Evolutionary conservation across 2,329 filamentous ascomycete genomes (phyloP).

Genomic region (Fusarium guadeloupense): DNA sequence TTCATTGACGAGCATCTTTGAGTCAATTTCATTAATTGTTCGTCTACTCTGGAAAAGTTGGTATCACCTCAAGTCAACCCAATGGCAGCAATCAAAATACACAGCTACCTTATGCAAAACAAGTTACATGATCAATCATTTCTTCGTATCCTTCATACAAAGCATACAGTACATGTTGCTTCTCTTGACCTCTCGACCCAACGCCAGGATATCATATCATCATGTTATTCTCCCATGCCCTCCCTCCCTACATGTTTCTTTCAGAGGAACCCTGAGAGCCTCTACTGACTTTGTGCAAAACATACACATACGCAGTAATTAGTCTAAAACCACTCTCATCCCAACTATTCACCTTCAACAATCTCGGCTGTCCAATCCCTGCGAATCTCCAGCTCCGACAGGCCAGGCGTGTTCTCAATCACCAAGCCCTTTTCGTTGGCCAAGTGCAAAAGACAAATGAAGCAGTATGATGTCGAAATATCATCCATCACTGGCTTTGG

Average conservation of each 20-base stretch:
- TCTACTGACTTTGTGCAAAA: slow-evolving; percentile 2
- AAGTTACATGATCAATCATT: slow-evolving; percentile 10
- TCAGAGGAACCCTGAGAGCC: slow-evolving; percentile 1
- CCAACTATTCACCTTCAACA: slow-evolving; percentile 51
- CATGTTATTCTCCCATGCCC: slow-evolving; percentile 25
- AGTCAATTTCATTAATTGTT: too few species aligned
- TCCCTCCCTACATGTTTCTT: slow-evolving; percentile 14
- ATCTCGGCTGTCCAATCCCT: slow-evolving; percentile 71
- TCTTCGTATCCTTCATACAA: slow-evolving; percentile 28
- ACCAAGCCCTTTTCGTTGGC: slow-evolving; percentile 92
- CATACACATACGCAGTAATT: slow-evolving; percentile 13
- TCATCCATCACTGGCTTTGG: slow-evolving; percentile 87
- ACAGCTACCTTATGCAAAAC: neutral
- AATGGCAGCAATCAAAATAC: too few species aligned
- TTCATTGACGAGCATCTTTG: too few species aligned
- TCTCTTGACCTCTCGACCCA: slow-evolving; percentile 18
- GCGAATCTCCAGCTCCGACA: slow-evolving; percentile 68
- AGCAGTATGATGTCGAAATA: slow-evolving; percentile 92
- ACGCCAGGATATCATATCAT: slow-evolving; percentile 38
- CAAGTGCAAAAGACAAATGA: slow-evolving; percentile 90
- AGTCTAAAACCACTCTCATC: neutral
- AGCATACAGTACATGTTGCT: slow-evolving; percentile 22
- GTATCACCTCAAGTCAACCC: too few species aligned
- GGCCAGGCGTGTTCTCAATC: slow-evolving; percentile 70
- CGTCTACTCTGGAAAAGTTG: too few species aligned